Evolutionary conservation across 352 stramenopile genomes (phyloP), one percentile per base, ranked within the genome.

Genomic region (Phytophthora quininea): DNA sequence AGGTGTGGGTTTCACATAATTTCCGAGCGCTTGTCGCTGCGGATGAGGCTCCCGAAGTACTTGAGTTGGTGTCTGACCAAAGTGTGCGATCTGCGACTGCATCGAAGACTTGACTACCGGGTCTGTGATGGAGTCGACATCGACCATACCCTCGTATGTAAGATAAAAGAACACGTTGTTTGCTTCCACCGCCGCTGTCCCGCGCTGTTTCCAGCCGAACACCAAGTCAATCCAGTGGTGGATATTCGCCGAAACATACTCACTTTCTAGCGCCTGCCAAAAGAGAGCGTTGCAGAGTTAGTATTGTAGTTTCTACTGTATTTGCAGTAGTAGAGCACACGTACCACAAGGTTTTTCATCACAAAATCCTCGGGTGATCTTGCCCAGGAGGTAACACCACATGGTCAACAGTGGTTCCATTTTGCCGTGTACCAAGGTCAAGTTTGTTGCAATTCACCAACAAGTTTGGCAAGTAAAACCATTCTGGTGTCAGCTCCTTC

Each of bases 81-180:
- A 99, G 77, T 99, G 97, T 49, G 98, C 91, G 35, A 99, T 99
- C 71, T 99, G 97, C 65, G 94, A 92, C 64, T 98, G 95, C 76
- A 96, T 95, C 15, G 96, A 98, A 42, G 96, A 96, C 67, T 96
- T 93, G 31, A 96, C 79, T 31, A 98, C 82, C 7, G 97, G 76
- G 42, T 99, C 94, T 29, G 96, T 76, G 71, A 97, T 96, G 6
- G 96, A 97, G 67, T 99, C 93, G 37, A 99, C 87, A 71, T 99
- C 96, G 45, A 99, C 96, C 74, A 97, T 96, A 45, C 97, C 97
- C 82, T 99, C 97, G 67, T 99, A 99, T 1, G 95, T 99, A 37
- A 99, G 82, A 67, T 99, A 98, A 73, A 99, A 98, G 73, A 99
- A 99, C 9, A 99, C 76, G 70, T 99, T 99, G 66, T 98, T 93